A percentile compares a stretch with the other conserved stretches of the same genome.
Evolutionary conservation across 139 green algal genomes (phyloP).

Genomic region (Tetradesmus lagerheimii): DNA sequence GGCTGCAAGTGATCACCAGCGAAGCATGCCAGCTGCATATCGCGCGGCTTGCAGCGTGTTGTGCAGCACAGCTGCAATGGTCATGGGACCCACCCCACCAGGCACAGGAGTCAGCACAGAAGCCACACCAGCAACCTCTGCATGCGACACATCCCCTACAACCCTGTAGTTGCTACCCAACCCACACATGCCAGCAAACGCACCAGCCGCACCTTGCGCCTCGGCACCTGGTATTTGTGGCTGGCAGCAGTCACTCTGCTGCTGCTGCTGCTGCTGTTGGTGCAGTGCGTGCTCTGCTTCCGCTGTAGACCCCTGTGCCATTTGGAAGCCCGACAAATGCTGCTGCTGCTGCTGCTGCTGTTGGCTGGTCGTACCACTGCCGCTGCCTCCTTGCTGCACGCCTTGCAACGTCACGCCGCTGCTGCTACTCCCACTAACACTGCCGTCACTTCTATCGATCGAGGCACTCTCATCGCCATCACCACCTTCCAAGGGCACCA

Average conservation of each 20-base stretch:
- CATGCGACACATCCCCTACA: slow-evolving; percentile 85
- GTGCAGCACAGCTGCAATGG: slow-evolving; percentile 65
- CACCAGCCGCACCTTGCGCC: background rate
- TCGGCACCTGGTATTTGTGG: background rate
- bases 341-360: background rate
- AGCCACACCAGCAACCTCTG: slow-evolving; percentile 63
- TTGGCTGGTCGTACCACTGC: background rate
- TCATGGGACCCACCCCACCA: slow-evolving; percentile 94
- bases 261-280: background rate
- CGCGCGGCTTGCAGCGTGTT: slow-evolving; percentile 48
- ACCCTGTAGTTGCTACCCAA: slow-evolving; percentile 61
- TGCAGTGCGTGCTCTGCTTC: background rate
- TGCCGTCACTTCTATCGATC: background rate
- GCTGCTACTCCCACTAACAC: background rate
- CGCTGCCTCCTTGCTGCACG: no score
- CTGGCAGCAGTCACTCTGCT: background rate
- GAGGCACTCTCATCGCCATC: background rate
- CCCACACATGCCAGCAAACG: background rate
- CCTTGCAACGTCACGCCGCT: no score
- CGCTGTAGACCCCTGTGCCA: background rate
- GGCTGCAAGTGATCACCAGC: slow-evolving; percentile 17
- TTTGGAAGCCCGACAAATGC: background rate
- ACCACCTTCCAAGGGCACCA: slow-evolving; percentile 58
- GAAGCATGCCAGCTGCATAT: slow-evolving; percentile 15
- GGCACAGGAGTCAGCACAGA: slow-evolving; percentile 87